Evolutionary conservation across 2,329 filamentous ascomycete genomes (phyloP).

Genomic region (Aspergillus bombycis): DNA sequence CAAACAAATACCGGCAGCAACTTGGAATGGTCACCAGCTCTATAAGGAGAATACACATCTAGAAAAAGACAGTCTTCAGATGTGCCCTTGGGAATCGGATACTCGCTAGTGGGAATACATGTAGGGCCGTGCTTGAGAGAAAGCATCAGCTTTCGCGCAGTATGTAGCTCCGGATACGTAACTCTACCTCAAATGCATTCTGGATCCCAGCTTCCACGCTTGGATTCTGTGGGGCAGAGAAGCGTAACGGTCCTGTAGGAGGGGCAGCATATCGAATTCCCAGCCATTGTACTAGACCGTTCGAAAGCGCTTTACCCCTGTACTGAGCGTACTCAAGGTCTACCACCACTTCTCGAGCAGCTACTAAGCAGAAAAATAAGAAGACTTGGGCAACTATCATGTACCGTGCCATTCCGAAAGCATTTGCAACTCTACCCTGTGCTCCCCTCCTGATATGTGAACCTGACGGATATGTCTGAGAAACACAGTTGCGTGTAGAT

Average conservation of each 20-base stretch:
- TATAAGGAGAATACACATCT: slow-evolving; percentile 44
- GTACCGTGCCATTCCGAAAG: slow-evolving; percentile 5
- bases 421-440: neutral
- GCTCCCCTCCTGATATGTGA: neutral
- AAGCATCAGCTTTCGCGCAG: neutral
- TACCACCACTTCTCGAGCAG: slow-evolving; percentile 47
- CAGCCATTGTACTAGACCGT: slow-evolving; percentile 71
- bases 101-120: slow-evolving; percentile 71
- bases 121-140: slow-evolving; percentile 41
- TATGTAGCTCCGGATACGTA: neutral
- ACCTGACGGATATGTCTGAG: neutral
- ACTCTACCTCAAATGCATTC: slow-evolving; percentile 57
- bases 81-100: slow-evolving; percentile 60
- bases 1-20: slow-evolving; percentile 66
- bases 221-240: slow-evolving; percentile 69
- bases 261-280: slow-evolving; percentile 75
- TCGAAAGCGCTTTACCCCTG: slow-evolving; percentile 56
- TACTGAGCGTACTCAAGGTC: slow-evolving; percentile 71
- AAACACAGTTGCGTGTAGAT: neutral
- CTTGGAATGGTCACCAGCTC: slow-evolving; percentile 42
- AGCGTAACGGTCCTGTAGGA: slow-evolving; percentile 67
- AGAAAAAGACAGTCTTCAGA: slow-evolving; percentile 48
- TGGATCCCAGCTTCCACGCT: slow-evolving; percentile 48
- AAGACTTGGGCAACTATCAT: slow-evolving; percentile 10
- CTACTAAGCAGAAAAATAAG: slow-evolving; percentile 23